These are phyloP conservation scores for Ogataea sp. DNA, from an alignment of 805 yeast genomes.

Conservation along the genomic window DNA sequence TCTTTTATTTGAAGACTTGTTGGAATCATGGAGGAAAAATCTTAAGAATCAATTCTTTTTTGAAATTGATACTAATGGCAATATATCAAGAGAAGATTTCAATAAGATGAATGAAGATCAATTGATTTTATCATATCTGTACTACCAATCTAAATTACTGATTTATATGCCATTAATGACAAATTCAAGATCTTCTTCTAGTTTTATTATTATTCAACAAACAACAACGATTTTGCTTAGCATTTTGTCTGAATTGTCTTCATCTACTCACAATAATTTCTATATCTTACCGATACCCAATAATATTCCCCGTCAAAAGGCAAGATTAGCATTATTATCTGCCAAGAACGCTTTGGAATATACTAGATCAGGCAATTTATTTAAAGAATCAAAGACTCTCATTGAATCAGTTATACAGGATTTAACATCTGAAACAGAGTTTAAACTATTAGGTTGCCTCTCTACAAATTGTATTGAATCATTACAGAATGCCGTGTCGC, in stretches of 20 bases:
- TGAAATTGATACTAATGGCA: slow-evolving; percentile 54
- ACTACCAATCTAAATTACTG: slow-evolving; percentile 54
- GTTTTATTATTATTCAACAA: slow-evolving; percentile 62
- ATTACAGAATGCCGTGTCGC: slow-evolving; percentile 51
- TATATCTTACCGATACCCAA: slow-evolving; percentile 54
- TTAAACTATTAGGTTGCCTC: slow-evolving; percentile 53
- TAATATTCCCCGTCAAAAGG: slow-evolving; percentile 52
- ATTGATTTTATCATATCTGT: slow-evolving; percentile 45
- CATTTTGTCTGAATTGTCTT: slow-evolving; percentile 31
- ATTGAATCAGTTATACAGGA: slow-evolving; percentile 42
- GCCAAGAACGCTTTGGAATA: slow-evolving; percentile 77
- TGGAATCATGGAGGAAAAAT: slow-evolving; percentile 74
- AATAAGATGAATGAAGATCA: slow-evolving; percentile 34
- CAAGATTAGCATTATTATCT: slow-evolving; percentile 54
- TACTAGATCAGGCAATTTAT: slow-evolving; percentile 73
- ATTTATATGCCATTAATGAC: slow-evolving; percentile 60
- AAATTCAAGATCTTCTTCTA: slow-evolving; percentile 36
- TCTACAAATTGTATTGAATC: slow-evolving; percentile 48
- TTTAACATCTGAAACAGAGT: slow-evolving; percentile 41
- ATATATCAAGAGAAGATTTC: slow-evolving; percentile 27
- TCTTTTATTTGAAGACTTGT: slow-evolving; percentile 46
- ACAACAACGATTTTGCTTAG: slow-evolving; percentile 55
- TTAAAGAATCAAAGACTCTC: slow-evolving; percentile 57
- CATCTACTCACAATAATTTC: slow-evolving; percentile 28
- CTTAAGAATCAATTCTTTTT: slow-evolving; percentile 44